These are phyloP conservation scores for Alternaria hordeiaustralica DNA, from an alignment of 2,329 filamentous ascomycete species.

Conservation along the genomic window DNA sequence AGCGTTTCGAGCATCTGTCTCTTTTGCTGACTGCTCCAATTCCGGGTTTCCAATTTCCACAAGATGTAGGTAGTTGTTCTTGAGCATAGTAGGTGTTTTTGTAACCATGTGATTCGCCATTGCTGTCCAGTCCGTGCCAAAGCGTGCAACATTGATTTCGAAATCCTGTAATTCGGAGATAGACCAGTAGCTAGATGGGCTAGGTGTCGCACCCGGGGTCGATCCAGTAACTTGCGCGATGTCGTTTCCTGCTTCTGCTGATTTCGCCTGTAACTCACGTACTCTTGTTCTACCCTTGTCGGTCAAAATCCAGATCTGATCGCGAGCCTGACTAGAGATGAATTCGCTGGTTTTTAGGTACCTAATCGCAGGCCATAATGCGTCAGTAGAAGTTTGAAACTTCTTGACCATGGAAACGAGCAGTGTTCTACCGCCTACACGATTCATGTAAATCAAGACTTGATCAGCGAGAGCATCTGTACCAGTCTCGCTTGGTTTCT, in stretches of 20 bases:
- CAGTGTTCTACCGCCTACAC: neutral
- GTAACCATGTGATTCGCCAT: conserved; percentile 82
- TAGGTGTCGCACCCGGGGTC: conserved; percentile 56
- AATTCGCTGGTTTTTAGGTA: rapidly evolving
- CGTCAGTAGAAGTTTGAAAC: neutral
- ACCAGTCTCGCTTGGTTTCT: neutral
- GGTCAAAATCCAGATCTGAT: neutral
- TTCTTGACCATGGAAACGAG: neutral
- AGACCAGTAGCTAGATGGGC: conserved; percentile 85
- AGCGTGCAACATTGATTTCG: conserved; percentile 71
- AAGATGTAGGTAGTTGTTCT: conserved; percentile 58
- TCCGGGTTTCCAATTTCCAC: conserved; percentile 53
- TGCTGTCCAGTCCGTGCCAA: conserved; percentile 78
- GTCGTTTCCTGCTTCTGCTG: neutral
- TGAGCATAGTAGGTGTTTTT: conserved; percentile 82
- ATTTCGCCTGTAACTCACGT: neutral
- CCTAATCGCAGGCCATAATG: neutral
- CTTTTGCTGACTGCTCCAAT: conserved; percentile 49
- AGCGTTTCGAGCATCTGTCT: conserved; percentile 48
- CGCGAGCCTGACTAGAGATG: neutral
- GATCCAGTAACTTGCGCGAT: conserved; percentile 22
- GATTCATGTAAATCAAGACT: neutral
- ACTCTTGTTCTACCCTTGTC: neutral
- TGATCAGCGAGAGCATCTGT: neutral
- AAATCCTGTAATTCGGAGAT: conserved; percentile 71